These are phyloP conservation scores for Capsella bursapastoris DNA, from an alignment of 345 rosid species.

Conservation along the genomic window DNA sequence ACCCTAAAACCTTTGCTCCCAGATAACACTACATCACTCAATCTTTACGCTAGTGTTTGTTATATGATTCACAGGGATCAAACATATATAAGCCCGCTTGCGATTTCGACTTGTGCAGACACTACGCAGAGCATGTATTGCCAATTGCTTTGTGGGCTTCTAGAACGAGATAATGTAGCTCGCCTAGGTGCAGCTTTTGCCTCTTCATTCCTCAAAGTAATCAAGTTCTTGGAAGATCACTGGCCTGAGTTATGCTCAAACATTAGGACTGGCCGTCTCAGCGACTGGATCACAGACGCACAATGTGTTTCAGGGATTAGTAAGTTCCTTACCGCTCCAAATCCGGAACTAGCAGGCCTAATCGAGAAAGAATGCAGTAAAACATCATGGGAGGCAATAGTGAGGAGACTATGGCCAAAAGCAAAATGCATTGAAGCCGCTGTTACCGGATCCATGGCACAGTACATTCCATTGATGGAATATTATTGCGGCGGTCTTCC, in stretches of 20 bases:
- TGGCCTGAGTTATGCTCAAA: constrained; percentile 74
- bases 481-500: constrained; percentile 81
- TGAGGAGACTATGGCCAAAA: constrained; percentile 75
- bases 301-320: constrained; percentile 55
- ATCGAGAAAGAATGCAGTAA: constrained; percentile 57
- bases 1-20: constrained; percentile 35
- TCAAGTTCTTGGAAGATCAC: constrained; percentile 76
- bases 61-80: constrained; percentile 32
- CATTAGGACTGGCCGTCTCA: constrained; percentile 64
- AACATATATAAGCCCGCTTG: constrained; percentile 69
- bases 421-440: constrained; percentile 80
- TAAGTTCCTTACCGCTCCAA: constrained; percentile 40
- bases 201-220: constrained; percentile 76
- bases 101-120: constrained; percentile 71
- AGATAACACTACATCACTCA: neutral
- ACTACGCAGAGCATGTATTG: constrained; percentile 87
- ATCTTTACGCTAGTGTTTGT: neutral
- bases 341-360: constrained; percentile 48
- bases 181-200: constrained; percentile 85
- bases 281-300: constrained; percentile 78
- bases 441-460: constrained; percentile 91
- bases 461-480: constrained; percentile 70
- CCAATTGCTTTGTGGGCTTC: constrained; percentile 81
- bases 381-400: constrained; percentile 79
- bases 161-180: constrained; percentile 66